Evolutionary conservation across 2,329 filamentous ascomycete species (phyloP), one percentile per base, ranked within the genome.

Genomic region (Exophiala phaeomuriformis): DNA sequence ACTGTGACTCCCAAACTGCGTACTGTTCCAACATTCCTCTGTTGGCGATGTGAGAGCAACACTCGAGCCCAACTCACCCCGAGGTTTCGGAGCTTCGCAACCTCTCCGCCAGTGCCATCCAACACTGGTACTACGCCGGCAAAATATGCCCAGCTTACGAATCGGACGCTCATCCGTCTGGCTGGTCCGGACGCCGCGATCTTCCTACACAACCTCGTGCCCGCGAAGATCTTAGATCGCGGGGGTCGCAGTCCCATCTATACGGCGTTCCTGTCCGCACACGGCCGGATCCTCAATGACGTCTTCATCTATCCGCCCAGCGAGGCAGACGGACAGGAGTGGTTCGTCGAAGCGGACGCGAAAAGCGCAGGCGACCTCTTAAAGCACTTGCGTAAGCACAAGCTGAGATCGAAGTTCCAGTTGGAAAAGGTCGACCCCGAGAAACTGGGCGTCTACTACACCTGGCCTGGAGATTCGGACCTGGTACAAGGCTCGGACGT

Each of bases 121-220:
- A 47, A 4, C 19, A 6, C 39, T 28, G 19, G 12, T 5, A 9
- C 39, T 6, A 37, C 37, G 28, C 12, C 32, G 37, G 45, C 48
- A 32, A 59, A 58, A 39, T 58, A 57, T 43, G 45, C 57, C 9
- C 68, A 69, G 29, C 80, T 97, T 58, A 72, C 80, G n/a, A 84
- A 85, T 60, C 86, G 93, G 47, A 82, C 83, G 49, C 77, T 97
- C 42, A 83, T 98, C 61, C 85, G 84, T 39, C 75, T 97, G 58
- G 80, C 83, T 10, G 93, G 93, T 2, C 77, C 77, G 2, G 91
- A 96, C 64, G 83, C 89, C 32, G 79, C 85, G 44, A 85, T 85
- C 62, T 97, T 90, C 70, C 79, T 98, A 1, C 90, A 97, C 68
- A 90, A 91, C 50, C 81, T 95, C 52, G 80, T 93, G 59, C 95